Conservation (phyloP, 495 filamentous ascomycete species). For the Talaromyces stipitatus region DNA sequence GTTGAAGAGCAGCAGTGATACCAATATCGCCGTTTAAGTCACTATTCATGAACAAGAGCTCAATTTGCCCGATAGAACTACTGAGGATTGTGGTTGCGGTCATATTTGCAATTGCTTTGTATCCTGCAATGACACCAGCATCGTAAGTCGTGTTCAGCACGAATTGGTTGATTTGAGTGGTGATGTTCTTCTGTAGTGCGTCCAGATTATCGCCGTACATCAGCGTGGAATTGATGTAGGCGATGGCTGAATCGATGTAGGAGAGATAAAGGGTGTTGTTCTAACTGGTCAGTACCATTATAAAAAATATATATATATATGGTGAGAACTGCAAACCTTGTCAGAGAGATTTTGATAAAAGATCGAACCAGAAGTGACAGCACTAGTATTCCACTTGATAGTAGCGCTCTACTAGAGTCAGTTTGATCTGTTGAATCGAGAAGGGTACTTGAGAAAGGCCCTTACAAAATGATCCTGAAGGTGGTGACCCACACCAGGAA, state of each 20-base stretch:
- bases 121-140: constrained; percentile 19
- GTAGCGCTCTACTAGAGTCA: constrained; percentile 21
- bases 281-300: constrained; percentile 11
- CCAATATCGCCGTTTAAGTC: constrained; percentile 23
- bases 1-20: constrained; percentile 29
- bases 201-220: constrained; percentile 14
- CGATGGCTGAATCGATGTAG: constrained; percentile 25
- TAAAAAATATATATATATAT: too few species aligned
- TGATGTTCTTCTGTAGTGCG: constrained; percentile 10
- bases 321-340: constrained; percentile 12
- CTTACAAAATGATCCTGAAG: constrained; percentile 40
- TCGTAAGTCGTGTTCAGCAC: constrained; percentile 21
- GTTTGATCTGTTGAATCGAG: neutral
- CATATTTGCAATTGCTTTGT: constrained; percentile 25
- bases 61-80: constrained; percentile 19
- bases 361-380: constrained; percentile 20
- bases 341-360: constrained; percentile 20
- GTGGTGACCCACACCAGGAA: constrained; percentile 44
- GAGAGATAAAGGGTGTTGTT: constrained; percentile 19
- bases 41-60: constrained; percentile 28
- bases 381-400: constrained; percentile 18
- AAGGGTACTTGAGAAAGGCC: neutral
- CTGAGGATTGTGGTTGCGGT: constrained; percentile 21
- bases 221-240: constrained; percentile 21
- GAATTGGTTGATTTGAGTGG: constrained; percentile 14